Percentiles rank a stretch among this genome's conserved stretches.
Evolutionary conservation across 176 grass and related monocot species (phyloP).

Genomic region (Cocos nucifera): DNA sequence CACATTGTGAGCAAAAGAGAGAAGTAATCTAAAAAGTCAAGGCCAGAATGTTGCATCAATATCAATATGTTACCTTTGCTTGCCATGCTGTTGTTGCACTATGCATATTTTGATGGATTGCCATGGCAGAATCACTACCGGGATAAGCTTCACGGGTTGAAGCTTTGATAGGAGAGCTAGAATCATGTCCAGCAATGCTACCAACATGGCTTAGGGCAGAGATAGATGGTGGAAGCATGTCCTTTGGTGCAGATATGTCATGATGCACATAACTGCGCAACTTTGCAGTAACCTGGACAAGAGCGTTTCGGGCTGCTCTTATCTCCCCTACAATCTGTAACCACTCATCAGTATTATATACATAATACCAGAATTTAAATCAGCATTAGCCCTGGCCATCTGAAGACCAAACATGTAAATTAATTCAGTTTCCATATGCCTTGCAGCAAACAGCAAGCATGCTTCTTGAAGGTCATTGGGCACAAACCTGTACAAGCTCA

Average conservation of each 20-base stretch:
- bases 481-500: conserved; percentile 87
- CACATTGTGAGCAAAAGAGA: no score
- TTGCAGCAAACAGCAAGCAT: background rate
- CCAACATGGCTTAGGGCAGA: background rate
- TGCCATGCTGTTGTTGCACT: conserved; percentile 39
- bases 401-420: background rate
- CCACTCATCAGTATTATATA: conserved; percentile 1
- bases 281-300: conserved; percentile 73
- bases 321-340: conserved; percentile 97
- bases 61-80: conserved; percentile 39
- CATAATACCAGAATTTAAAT: no score
- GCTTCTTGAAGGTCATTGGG: conserved; percentile 9
- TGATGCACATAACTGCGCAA: conserved; percentile 64
- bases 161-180: conserved; percentile 38
- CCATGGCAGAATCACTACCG: conserved; percentile 40
- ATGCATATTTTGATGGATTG: conserved; percentile 39
- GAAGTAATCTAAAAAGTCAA: no score
- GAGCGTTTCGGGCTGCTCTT: conserved; percentile 85
- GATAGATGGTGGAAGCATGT: conserved; percentile 10
- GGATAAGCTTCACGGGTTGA: conserved; percentile 46
- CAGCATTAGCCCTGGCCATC: no score
- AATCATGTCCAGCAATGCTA: conserved; percentile 15
- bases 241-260: conserved; percentile 46
- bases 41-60: no score
- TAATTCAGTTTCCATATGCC: no score